phyloP scores from a whole-genome alignment of 1,284 basidiomycete species.

The Microbotryum intermedium region DNA sequence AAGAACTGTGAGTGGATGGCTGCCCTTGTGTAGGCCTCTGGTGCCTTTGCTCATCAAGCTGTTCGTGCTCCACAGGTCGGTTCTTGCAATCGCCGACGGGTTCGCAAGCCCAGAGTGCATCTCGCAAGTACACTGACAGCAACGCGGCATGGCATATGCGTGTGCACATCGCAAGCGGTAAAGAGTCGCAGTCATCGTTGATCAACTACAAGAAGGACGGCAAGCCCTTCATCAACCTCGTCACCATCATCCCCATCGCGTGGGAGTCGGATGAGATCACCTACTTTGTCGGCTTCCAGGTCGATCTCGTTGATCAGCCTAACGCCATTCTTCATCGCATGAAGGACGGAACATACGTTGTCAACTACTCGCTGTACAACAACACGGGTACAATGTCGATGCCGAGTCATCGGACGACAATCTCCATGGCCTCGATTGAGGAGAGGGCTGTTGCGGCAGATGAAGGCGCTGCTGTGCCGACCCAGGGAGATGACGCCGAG shows the following conservation, averaged over 20 bases:
- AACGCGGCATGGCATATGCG: constrained; percentile 55
- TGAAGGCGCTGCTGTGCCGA: not conserved
- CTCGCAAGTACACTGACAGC: constrained; percentile 57
- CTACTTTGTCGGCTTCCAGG: constrained; percentile 79
- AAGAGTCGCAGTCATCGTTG: constrained; percentile 78
- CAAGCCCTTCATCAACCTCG: constrained; percentile 55
- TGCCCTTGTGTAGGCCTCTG: not conserved
- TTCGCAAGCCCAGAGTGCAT: constrained; percentile 50
- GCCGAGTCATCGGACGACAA: constrained; percentile 2
- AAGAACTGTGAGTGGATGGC: constrained; percentile 53
- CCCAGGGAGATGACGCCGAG: no score
- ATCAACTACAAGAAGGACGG: constrained; percentile 84
- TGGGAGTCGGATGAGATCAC: constrained; percentile 55
- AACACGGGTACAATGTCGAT: constrained; percentile 2
- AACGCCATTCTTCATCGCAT: constrained; percentile 69
- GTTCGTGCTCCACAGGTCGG: constrained; percentile 13
- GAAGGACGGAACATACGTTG: constrained; percentile 31
- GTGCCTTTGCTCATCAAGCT: not conserved
- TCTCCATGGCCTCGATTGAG: constrained; percentile 10
- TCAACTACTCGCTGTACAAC: constrained; percentile 32
- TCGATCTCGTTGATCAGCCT: constrained; percentile 76
- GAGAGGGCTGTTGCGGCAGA: constrained; percentile 1
- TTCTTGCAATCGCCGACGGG: constrained; percentile 66
- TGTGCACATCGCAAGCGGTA: constrained; percentile 57
- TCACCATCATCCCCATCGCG: constrained; percentile 56